phyloP scores from a whole-genome alignment of 345 rosid species.

The Draba incana region DNA sequence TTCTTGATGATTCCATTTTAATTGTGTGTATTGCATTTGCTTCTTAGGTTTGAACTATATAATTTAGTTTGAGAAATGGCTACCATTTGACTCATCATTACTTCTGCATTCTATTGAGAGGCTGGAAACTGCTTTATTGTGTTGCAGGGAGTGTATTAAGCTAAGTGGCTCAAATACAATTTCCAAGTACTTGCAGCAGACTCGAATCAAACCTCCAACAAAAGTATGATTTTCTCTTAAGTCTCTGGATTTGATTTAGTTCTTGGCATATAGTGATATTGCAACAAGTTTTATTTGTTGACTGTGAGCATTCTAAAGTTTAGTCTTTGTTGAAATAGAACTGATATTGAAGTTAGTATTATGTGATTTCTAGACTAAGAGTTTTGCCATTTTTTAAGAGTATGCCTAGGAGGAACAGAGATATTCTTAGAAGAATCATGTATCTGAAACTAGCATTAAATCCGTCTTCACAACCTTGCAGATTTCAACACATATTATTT shows the following conservation, averaged over 20 bases:
- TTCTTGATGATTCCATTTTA: too few relatives aligned
- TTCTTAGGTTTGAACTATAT: too few relatives aligned
- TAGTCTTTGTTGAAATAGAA: too few relatives aligned
- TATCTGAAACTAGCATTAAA: slow-evolving; percentile 28
- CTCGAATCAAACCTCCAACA: slow-evolving; percentile 36
- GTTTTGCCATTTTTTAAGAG: background rate
- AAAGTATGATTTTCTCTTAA: slow-evolving; percentile 40
- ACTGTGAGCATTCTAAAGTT: too few relatives aligned
- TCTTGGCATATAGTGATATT: background rate
- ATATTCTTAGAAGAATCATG: too few relatives aligned
- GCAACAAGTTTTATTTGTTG: too few relatives aligned
- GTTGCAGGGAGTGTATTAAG: slow-evolving; percentile 36
- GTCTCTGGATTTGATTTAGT: background rate
- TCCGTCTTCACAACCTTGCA: too few relatives aligned
- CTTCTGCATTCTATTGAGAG: background rate
- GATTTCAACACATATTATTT: too few relatives aligned
- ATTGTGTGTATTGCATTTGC: too few relatives aligned
- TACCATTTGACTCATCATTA: slow-evolving; percentile 1
- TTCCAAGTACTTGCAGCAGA: slow-evolving; percentile 62
- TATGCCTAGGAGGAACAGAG: too few relatives aligned
- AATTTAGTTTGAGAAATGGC: too few relatives aligned
- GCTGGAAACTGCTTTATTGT: background rate
- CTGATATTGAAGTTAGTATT: too few relatives aligned
- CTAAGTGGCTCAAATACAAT: slow-evolving; percentile 72
- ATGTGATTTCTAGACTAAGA: background rate